phyloP scores from a whole-genome alignment of 1,284 basidiomycete genomes.

The Neolentinus lepideus region DNA sequence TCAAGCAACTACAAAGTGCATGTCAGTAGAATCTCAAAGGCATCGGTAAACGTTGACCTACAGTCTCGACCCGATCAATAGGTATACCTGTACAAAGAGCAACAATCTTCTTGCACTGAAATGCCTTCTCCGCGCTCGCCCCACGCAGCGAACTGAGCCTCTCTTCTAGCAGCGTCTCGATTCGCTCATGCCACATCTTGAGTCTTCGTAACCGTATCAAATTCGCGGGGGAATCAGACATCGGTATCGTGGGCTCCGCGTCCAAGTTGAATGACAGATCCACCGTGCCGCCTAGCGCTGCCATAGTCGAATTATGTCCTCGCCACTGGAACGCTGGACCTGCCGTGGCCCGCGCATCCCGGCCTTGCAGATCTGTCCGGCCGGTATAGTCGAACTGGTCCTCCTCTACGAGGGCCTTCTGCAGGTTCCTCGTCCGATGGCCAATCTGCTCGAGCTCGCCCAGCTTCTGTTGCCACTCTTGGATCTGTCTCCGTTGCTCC shows the following conservation, averaged over 20 bases:
- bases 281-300: slow-evolving; percentile 40
- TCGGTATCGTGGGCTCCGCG: slow-evolving; percentile 60
- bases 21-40: slow-evolving; percentile 7
- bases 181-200: slow-evolving; percentile 76
- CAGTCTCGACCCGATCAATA: slow-evolving; percentile 84
- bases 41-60: slow-evolving; percentile 35
- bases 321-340: slow-evolving; percentile 62
- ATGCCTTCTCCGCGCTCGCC: slow-evolving; percentile 79
- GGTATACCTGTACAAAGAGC: slow-evolving; percentile 85
- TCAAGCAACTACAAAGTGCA: slow-evolving; percentile 66
- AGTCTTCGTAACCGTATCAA: slow-evolving; percentile 70
- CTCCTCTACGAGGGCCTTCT: slow-evolving; percentile 72
- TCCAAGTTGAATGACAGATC: slow-evolving; percentile 59
- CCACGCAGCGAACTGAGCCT: slow-evolving; percentile 69
- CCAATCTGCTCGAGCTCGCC: slow-evolving; percentile 73
- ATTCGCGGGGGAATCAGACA: slow-evolving; percentile 46
- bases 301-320: slow-evolving; percentile 54
- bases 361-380: slow-evolving; percentile 60
- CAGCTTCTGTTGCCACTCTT: slow-evolving; percentile 63
- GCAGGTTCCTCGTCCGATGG: slow-evolving; percentile 75
- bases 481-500: slow-evolving; percentile 81
- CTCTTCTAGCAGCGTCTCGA: slow-evolving; percentile 67
- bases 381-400: slow-evolving; percentile 86
- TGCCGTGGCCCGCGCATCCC: slow-evolving; percentile 35
- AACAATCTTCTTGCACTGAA: slow-evolving; percentile 87